These are phyloP conservation scores for Pholiota adiposa DNA, from an alignment of 1,284 basidiomycete species.

Conservation along the genomic window DNA sequence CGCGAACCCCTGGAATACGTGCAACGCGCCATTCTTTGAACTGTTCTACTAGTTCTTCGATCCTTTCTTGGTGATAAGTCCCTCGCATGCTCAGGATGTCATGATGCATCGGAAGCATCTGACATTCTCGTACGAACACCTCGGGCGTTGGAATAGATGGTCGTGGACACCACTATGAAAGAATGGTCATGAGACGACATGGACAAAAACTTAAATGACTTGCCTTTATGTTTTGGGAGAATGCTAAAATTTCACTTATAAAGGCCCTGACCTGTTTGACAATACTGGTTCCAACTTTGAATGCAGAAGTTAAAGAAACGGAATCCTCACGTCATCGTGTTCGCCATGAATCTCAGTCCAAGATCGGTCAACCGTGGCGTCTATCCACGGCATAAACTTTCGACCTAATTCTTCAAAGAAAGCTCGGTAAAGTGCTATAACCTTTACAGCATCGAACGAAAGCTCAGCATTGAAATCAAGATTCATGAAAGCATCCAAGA, in stretches of 20 bases:
- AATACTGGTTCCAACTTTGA: neutral
- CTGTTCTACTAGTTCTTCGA: constrained; percentile 61
- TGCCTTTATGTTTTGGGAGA: constrained; percentile 76
- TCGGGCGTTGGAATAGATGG: constrained; percentile 74
- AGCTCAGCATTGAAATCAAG: constrained; percentile 79
- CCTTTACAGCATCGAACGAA: constrained; percentile 72
- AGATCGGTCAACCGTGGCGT: constrained; percentile 66
- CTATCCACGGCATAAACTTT: constrained; percentile 80
- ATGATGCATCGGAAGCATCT: constrained; percentile 53
- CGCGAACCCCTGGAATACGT: constrained; percentile 73
- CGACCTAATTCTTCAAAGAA: constrained; percentile 78
- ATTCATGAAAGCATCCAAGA: constrained; percentile 62
- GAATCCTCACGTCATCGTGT: constrained; percentile 71
- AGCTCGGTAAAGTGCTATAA: constrained; percentile 62
- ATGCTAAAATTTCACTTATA: constrained; percentile 76
- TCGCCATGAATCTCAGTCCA: constrained; percentile 78
- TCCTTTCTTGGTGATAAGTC: constrained; percentile 60
- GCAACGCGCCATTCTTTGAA: constrained; percentile 73
- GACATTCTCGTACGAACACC: constrained; percentile 75
- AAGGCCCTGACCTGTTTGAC: constrained; percentile 70
- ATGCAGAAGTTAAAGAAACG: constrained; percentile 5
- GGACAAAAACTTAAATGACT: constrained; percentile 16
- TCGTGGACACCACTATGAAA: constrained; percentile 61
- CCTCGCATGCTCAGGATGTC: constrained; percentile 85
- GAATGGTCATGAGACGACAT: constrained; percentile 1